Evolutionary conservation across 2,329 filamentous ascomycete genomes (phyloP).

Genomic region (Ceratocystis harringtonii): DNA sequence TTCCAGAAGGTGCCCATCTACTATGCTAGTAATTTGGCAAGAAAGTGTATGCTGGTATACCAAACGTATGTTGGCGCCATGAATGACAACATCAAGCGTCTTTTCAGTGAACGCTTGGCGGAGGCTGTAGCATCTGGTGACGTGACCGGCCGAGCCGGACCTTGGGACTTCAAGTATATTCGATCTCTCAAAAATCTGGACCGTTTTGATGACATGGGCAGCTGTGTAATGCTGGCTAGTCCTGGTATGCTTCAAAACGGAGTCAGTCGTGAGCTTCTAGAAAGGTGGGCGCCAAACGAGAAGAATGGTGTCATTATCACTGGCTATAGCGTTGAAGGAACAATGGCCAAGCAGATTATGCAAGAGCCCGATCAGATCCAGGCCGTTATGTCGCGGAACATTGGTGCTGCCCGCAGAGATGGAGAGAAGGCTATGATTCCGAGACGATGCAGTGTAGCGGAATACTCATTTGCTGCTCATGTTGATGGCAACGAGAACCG

Average conservation of each 20-base stretch:
- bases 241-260: constrained; percentile 98
- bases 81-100: constrained; percentile 96
- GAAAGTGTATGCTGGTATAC: constrained; percentile 97
- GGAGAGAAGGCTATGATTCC: constrained; percentile 86
- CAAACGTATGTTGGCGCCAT: constrained; percentile 96
- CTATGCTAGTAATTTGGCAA: constrained; percentile 86
- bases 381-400: constrained; percentile 71
- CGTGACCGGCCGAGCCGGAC: constrained; percentile 59
- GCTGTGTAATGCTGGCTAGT: constrained; percentile 92
- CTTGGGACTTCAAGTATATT: constrained; percentile 95
- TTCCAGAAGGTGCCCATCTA: constrained; percentile 89
- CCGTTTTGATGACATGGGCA: constrained; percentile 86
- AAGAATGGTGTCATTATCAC: constrained; percentile 98
- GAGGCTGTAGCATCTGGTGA: constrained; percentile 73
- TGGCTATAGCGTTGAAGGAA: constrained; percentile 94
- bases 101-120: constrained; percentile 86
- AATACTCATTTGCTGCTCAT: constrained; percentile 91
- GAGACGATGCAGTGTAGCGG: constrained; percentile 78
- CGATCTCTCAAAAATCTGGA: constrained; percentile 84
- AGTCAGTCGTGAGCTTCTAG: constrained; percentile 79
- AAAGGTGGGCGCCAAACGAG: constrained; percentile 89
- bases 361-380: constrained; percentile 91
- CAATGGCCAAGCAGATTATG: constrained; percentile 92
- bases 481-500: constrained; percentile 92
- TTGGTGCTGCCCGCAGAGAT: constrained; percentile 50